Conservation (phyloP, 148 eudicot species). For the Chenopodium formosanum region DNA sequence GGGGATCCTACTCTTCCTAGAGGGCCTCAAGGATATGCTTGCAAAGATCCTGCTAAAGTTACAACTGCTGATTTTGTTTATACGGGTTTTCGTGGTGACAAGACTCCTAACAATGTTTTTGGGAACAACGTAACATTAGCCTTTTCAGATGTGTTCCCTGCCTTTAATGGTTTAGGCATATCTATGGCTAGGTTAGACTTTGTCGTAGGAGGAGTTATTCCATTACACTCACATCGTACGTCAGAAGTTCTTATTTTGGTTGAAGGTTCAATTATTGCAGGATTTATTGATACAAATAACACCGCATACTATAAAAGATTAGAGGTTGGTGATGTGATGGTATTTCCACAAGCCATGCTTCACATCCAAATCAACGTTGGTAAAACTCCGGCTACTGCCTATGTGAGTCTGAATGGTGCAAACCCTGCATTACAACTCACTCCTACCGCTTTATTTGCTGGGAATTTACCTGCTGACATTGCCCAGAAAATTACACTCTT, state of each 20-base stretch:
- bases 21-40: neutral
- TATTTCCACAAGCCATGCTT: neutral
- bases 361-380: neutral
- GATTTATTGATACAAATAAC: neutral
- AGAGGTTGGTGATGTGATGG: neutral
- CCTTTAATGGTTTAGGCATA: neutral
- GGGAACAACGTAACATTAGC: neutral
- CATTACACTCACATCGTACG: neutral
- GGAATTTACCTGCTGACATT: no score
- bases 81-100: neutral
- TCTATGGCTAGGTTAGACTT: neutral
- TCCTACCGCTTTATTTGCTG: no score
- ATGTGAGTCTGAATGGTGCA: neutral
- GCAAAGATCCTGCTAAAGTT: neutral
- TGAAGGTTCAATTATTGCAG: neutral
- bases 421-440: neutral
- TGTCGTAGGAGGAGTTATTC: neutral
- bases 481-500: no score
- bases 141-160: neutral
- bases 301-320: neutral
- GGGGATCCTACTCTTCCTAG: neutral
- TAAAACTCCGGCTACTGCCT: neutral
- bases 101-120: neutral
- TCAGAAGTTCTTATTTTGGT: neutral
- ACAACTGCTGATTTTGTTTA: neutral